These are phyloP conservation scores for Pyrenochaeta sp. DNA, from an alignment of 2,329 filamentous ascomycete species.

Conservation along the genomic window DNA sequence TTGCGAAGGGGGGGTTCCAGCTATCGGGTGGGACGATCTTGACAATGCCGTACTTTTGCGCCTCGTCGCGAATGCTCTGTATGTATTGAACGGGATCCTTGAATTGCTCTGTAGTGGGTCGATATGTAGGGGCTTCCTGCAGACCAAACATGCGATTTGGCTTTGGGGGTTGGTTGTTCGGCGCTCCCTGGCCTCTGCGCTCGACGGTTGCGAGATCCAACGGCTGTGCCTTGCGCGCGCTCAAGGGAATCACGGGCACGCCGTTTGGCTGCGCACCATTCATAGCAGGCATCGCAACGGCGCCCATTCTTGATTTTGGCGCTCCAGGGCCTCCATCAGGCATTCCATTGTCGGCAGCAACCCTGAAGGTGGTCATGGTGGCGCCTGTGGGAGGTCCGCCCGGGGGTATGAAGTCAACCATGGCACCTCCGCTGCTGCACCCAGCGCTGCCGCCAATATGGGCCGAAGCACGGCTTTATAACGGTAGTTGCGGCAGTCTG, in stretches of 20 bases:
- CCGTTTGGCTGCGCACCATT: constrained; percentile 50
- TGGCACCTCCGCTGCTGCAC: constrained; percentile 38
- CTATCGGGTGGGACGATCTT: constrained; percentile 93
- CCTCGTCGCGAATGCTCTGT: constrained; percentile 87
- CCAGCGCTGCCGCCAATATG: constrained; percentile 23
- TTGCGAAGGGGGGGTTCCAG: constrained; percentile 95
- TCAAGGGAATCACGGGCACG: constrained; percentile 63
- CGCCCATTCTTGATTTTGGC: constrained; percentile 44
- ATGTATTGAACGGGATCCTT: constrained; percentile 94
- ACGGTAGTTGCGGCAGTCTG: constrained; percentile 11
- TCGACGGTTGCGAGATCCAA: constrained; percentile 91
- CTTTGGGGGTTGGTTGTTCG: constrained; percentile 78
- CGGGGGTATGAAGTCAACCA: constrained; percentile 49
- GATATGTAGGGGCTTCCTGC: constrained; percentile 88
- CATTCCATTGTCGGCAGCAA: constrained; percentile 41
- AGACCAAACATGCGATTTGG: constrained; percentile 83
- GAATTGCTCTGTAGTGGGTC: constrained; percentile 92
- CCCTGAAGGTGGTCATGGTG: constrained; percentile 49
- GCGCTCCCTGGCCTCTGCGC: constrained; percentile 82
- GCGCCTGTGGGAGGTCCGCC: constrained; percentile 43
- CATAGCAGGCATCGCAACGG: constrained; percentile 26
- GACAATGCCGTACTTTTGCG: constrained; percentile 87
- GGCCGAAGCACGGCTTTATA: constrained; percentile 16
- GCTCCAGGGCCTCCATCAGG: constrained; percentile 30
- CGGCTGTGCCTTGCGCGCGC: constrained; percentile 70